Evolutionary conservation across 345 rosid genomes (phyloP), one percentile per base, ranked within the genome.

Genomic region (Limnanthes douglasii): DNA sequence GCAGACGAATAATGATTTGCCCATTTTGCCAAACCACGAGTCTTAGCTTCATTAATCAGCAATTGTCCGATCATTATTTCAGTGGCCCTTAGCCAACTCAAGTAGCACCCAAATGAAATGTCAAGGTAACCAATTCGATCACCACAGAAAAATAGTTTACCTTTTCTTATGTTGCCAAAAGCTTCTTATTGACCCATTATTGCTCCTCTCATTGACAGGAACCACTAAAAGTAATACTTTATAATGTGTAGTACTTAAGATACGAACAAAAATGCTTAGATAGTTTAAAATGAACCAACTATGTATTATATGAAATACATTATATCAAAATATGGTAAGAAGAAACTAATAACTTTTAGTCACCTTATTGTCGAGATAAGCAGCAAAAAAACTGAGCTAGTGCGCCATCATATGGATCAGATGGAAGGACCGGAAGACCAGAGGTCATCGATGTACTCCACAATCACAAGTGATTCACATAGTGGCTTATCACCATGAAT

Each of bases 381-480:
- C 61, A 10, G 56, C 77, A 93, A 86, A 84, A 23, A 79, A 75
- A 15, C 95, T n/a, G 73, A n/a, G 76, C 71, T 19, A 28, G 16
- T 39, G 85, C 79, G 0, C 88, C 60, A 5, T 75, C 70, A 1
- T 56, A 51, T 15, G 86, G 71, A 43, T 64, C 57, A 0, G 81
- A 51, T 64, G 2, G 78, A 41, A 13, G 59, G 73, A 17, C 53
- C 52, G 2, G 72, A 56, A 28, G 83, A 48, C 93, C 86, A 84
- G 5, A 46, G 35, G 50, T 75, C 95, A 7, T 84, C 84, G 3
- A 84, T 34, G 51, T 84, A 84, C 50, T 78, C 62, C 2, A 84
- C 78, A 41, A 78, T 78, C 32, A 72, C 39, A 20, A 70, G 71
- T 44, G 95, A 78, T 34, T 83, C 95, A 10, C 80, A 70, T 27